Percentiles rank a stretch among this genome's conserved stretches.
Conservation (phyloP, 352 stramenopile species). For the Blastocystis sp. region DNA sequence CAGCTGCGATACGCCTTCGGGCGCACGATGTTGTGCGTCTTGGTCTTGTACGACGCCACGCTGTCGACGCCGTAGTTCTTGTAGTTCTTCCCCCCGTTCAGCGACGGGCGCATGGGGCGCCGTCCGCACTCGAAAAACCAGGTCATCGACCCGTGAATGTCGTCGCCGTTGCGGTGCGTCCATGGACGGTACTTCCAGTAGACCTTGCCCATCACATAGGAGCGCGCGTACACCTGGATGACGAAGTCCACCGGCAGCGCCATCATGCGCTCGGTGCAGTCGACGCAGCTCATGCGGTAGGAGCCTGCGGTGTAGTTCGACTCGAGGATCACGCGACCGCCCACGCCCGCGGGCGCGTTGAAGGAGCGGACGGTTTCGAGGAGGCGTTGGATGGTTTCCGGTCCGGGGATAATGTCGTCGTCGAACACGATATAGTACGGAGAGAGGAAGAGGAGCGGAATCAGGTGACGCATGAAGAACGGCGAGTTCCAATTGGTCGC, state of each 20-base stretch:
- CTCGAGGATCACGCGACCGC: background rate
- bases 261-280: background rate
- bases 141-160: slow-evolving; percentile 49
- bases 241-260: slow-evolving; percentile 33
- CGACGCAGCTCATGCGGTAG: background rate
- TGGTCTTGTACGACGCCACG: slow-evolving; percentile 16
- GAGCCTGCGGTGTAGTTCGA: background rate
- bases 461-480: slow-evolving; percentile 47
- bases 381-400: background rate
- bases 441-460: slow-evolving; percentile 32
- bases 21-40: slow-evolving; percentile 13
- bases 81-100: background rate
- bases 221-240: slow-evolving; percentile 54
- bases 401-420: slow-evolving; percentile 49
- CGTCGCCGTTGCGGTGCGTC: slow-evolving; percentile 53
- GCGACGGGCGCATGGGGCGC: background rate
- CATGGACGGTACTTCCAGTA: slow-evolving; percentile 39
- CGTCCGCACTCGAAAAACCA: slow-evolving; percentile 48
- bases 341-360: slow-evolving; percentile 21
- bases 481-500: slow-evolving; percentile 45
- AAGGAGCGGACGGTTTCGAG: background rate
- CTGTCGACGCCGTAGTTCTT: slow-evolving; percentile 54
- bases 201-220: background rate
- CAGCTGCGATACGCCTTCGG: slow-evolving; percentile 28
- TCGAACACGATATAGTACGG: slow-evolving; percentile 45